phyloP scores from a whole-genome alignment of 768 basidiomycete species.

The Podaxis sp. region DNA sequence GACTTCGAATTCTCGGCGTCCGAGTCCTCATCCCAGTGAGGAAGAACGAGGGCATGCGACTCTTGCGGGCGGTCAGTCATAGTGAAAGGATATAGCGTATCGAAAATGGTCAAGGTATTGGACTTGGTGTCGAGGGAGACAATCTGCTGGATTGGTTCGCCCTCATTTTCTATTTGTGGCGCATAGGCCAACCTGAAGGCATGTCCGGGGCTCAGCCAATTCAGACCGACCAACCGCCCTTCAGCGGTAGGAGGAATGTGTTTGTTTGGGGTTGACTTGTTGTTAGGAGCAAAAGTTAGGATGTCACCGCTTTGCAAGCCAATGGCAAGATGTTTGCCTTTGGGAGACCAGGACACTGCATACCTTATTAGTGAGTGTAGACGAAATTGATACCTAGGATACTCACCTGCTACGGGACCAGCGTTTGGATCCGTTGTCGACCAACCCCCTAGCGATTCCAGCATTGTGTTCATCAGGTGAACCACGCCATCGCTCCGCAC shows the following conservation, averaged over 20 bases:
- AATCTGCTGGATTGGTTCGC: constrained; percentile 42
- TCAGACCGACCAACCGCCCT: constrained; percentile 48
- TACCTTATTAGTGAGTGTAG: constrained; percentile 14
- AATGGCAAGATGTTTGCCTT: constrained; percentile 81
- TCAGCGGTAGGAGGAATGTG: constrained; percentile 60
- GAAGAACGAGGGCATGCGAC: constrained; percentile 37
- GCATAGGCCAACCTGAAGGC: constrained; percentile 69
- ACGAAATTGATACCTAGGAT: neutral
- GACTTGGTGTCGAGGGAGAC: constrained; percentile 43
- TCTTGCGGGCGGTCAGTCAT: constrained; percentile 39
- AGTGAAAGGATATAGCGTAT: constrained; percentile 42
- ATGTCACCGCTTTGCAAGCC: constrained; percentile 72
- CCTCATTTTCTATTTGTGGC: constrained; percentile 29
- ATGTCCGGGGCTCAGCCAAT: constrained; percentile 69
- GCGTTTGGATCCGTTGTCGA: constrained; percentile 43
- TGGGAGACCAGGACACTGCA: constrained; percentile 81
- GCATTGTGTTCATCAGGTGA: constrained; percentile 57
- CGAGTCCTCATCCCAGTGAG: constrained; percentile 47
- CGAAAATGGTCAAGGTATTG: constrained; percentile 36
- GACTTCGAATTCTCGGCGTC: constrained; percentile 36
- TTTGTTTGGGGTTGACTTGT: constrained; percentile 53
- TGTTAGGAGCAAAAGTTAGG: constrained; percentile 60
- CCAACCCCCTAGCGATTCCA: constrained; percentile 60
- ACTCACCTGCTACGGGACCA: constrained; percentile 60
- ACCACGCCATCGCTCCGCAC: constrained; percentile 48